phyloP scores from a whole-genome alignment of 2,329 filamentous ascomycete genomes.

The Phaeomoniella chlamydospora region DNA sequence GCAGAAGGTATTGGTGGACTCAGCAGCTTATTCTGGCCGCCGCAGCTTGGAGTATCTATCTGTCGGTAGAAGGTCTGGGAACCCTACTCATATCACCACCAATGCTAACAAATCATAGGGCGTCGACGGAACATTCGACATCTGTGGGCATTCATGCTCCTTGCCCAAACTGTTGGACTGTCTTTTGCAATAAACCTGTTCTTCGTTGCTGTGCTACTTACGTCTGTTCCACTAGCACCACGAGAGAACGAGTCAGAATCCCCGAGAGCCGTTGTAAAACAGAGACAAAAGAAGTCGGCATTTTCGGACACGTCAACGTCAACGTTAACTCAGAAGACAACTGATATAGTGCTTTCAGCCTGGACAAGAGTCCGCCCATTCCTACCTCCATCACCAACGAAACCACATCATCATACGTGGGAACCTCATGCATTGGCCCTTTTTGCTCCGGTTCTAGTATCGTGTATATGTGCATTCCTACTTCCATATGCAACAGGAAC shows the following conservation, averaged over 20 bases:
- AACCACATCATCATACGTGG: neutral
- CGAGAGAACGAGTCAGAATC: neutral
- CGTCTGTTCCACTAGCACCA: neutral
- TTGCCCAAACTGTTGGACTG: conserved; percentile 43
- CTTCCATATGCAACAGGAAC: neutral
- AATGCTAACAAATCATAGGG: neutral
- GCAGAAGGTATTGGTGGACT: conserved; percentile 2
- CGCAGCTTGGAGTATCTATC: neutral
- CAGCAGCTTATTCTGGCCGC: neutral
- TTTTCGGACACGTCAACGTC: neutral
- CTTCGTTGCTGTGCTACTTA: conserved; percentile 40
- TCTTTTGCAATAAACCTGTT: conserved; percentile 50
- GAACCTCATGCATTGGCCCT: neutral
- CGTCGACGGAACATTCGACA: conserved; percentile 40
- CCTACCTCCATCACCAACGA: neutral
- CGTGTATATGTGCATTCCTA: neutral
- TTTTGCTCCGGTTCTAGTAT: neutral
- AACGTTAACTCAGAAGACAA: neutral
- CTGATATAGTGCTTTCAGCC: neutral
- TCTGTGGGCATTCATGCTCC: conserved; percentile 39
- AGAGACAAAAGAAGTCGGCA: neutral
- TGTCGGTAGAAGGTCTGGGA: conserved; percentile 1
- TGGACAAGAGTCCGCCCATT: neutral
- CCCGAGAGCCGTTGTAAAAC: no score
- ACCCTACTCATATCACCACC: conserved; percentile 16